Evolutionary conservation across 176 grass and related monocot genomes (phyloP).

Genomic region (Guadua angustifolia): DNA sequence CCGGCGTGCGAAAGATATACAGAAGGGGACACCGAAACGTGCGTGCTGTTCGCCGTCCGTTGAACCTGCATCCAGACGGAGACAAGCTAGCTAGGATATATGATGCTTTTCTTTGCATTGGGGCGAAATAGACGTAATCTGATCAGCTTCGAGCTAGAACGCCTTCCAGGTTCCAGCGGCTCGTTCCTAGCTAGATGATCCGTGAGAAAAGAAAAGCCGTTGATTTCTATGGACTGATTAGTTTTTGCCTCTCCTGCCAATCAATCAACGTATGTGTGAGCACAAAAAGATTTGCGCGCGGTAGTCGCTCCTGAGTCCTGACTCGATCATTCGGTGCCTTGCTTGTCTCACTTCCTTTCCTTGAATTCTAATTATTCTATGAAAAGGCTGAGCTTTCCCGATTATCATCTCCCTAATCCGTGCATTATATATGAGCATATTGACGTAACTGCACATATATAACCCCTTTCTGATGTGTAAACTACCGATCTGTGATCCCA

Average conservation of each 20-base stretch:
- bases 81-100: not conserved
- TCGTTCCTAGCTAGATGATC: not conserved
- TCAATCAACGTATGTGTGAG: not conserved
- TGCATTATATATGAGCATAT: not conserved
- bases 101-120: constrained; percentile 6
- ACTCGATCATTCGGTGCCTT: constrained; percentile 8
- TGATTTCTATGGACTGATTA: too few relatives aligned
- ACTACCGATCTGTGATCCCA: too few relatives aligned
- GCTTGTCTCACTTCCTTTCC: constrained; percentile 35
- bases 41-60: not conserved
- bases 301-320: not conserved
- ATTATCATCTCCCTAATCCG: not conserved
- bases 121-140: not conserved
- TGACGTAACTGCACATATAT: not conserved
- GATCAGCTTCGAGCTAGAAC: too few relatives aligned
- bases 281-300: not conserved
- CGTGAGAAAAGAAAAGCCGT: not conserved
- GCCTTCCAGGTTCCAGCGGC: not conserved
- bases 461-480: not conserved
- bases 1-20: not conserved
- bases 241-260: not conserved
- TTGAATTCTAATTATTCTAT: not conserved
- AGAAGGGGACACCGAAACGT: not conserved
- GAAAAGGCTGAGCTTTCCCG: not conserved
- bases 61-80: not conserved